Evolutionary conservation across 805 yeast species (phyloP).

Genomic region (Soucietia sequanensis): DNA sequence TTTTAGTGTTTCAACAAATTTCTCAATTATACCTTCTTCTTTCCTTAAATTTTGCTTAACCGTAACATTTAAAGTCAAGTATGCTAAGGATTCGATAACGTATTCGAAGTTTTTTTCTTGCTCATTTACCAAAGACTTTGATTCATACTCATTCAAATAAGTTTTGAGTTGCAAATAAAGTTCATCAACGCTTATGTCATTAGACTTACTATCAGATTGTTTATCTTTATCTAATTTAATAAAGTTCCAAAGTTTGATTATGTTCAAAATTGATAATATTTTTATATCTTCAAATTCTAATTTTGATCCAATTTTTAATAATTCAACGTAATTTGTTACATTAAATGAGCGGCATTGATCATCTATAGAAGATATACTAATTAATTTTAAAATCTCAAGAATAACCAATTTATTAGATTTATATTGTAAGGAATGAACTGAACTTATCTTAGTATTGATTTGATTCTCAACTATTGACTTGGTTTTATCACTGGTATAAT

Average conservation of each 20-base stretch:
- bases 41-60: conserved; percentile 32
- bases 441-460: conserved; percentile 7
- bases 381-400: conserved; percentile 15
- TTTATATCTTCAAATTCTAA: conserved; percentile 18
- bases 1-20: conserved; percentile 12
- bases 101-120: conserved; percentile 11
- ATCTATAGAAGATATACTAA: conserved; percentile 45
- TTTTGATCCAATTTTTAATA: conserved; percentile 37
- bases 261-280: conserved; percentile 41
- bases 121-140: too few species aligned
- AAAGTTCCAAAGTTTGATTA: conserved; percentile 59
- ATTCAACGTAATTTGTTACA: conserved; percentile 40
- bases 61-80: conserved; percentile 38
- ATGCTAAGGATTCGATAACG: conserved; percentile 49
- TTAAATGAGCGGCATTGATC: conserved; percentile 50
- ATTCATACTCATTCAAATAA: conserved; percentile 8
- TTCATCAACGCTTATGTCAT: conserved; percentile 18
- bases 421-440: conserved; percentile 5
- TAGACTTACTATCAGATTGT: conserved; percentile 13
- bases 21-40: conserved; percentile 28
- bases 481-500: conserved; percentile 20
- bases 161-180: conserved; percentile 21
- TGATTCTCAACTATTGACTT: conserved; percentile 14
- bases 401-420: conserved; percentile 5
- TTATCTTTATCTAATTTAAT: conserved; percentile 30